Percentiles rank a stretch among this genome's conserved stretches.
Evolutionary conservation across 2,329 filamentous ascomycete genomes (phyloP).

Genomic region (Corynespora cassiicola): DNA sequence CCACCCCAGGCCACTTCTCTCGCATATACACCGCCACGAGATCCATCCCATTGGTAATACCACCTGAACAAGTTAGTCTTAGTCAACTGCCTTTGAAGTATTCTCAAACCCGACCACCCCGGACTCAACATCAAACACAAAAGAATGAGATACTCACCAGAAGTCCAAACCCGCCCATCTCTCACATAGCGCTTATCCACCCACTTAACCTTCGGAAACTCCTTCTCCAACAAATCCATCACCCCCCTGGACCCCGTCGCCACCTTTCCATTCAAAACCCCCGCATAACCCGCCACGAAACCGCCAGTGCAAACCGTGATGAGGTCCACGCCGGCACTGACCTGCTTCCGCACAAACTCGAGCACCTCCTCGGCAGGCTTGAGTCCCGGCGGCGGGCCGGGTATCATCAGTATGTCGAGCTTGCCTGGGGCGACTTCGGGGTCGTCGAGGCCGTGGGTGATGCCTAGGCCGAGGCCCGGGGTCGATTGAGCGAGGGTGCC

Average conservation of each 20-base stretch:
- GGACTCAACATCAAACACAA: slow-evolving; percentile 2
- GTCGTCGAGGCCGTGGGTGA: slow-evolving; percentile 35
- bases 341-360: slow-evolving; percentile 42
- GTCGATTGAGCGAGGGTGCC: slow-evolving; percentile 24
- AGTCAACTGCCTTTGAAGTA: too few species aligned
- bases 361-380: slow-evolving; percentile 32
- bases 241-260: slow-evolving; percentile 20
- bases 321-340: slow-evolving; percentile 23
- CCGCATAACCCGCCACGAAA: slow-evolving; percentile 21
- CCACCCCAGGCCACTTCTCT: slow-evolving; percentile 22
- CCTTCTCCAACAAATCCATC: slow-evolving; percentile 11
- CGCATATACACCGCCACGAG: slow-evolving; percentile 22
- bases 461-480: slow-evolving; percentile 30
- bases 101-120: too few species aligned
- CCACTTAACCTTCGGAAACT: slow-evolving; percentile 21
- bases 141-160: slow-evolving; percentile 15
- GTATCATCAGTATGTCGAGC: slow-evolving; percentile 46
- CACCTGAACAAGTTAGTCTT: slow-evolving; percentile 14
- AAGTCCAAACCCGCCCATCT: slow-evolving; percentile 23
- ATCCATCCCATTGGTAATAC: slow-evolving; percentile 29
- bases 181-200: slow-evolving; percentile 18
- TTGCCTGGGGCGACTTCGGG: slow-evolving; percentile 40
- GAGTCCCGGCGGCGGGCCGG: slow-evolving; percentile 42
- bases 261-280: slow-evolving; percentile 22
- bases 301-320: slow-evolving; percentile 23